Evolutionary conservation across 176 grass and related monocot species (phyloP).

Genomic region (Triticum aestivum): DNA sequence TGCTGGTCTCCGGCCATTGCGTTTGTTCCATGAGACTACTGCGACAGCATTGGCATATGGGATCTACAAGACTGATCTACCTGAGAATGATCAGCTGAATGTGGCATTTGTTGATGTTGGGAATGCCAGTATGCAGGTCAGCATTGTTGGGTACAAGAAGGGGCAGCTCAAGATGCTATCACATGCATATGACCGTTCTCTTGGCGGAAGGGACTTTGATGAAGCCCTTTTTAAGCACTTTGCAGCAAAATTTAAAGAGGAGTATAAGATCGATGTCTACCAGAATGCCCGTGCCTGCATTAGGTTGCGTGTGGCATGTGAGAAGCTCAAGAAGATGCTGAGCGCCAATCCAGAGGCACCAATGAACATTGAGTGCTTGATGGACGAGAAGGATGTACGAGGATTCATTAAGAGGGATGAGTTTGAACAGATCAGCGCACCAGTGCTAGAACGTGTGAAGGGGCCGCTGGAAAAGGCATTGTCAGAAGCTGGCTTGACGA

Average conservation of each 20-base stretch:
- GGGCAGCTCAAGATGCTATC: conserved; percentile 84
- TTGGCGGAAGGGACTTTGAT: conserved; percentile 86
- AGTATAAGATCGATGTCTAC: conserved; percentile 87
- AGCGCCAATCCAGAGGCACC: conserved; percentile 85
- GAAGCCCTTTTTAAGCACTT: conserved; percentile 80
- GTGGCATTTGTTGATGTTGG: conserved; percentile 90
- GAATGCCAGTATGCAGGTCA: conserved; percentile 87
- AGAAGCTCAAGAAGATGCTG: conserved; percentile 87
- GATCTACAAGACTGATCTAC: conserved; percentile 87
- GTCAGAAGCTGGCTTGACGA: conserved; percentile 61
- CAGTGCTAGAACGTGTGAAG: conserved; percentile 76
- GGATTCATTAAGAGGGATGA: conserved; percentile 83
- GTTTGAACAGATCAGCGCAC: conserved; percentile 68
- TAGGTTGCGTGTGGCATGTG: conserved; percentile 68
- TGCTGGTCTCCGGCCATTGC: conserved; percentile 65
- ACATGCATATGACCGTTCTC: conserved; percentile 71
- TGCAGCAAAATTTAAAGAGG: conserved; percentile 76
- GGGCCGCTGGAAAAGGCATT: conserved; percentile 70
- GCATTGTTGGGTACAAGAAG: conserved; percentile 75
- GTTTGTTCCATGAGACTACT: conserved; percentile 85
- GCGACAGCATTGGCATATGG: conserved; percentile 87
- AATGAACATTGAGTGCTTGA: conserved; percentile 85
- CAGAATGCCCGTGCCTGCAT: conserved; percentile 81
- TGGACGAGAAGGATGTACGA: conserved; percentile 93
- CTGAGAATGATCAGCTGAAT: conserved; percentile 72